phyloP scores from a whole-genome alignment of 177 flowering plant species.

The Vitis hybrid region DNA sequence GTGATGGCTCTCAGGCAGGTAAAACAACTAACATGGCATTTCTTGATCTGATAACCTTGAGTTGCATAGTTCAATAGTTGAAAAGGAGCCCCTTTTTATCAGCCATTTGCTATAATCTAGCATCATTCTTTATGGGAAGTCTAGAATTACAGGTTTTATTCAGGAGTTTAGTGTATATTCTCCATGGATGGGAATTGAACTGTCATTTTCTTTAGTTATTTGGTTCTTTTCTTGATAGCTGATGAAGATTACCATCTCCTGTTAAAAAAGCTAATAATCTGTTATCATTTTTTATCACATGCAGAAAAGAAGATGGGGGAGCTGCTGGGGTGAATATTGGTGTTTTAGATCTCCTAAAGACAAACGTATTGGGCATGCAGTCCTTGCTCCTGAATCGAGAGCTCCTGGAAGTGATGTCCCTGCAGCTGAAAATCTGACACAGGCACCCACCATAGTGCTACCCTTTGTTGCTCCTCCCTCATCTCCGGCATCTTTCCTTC shows the following conservation, averaged over 20 bases:
- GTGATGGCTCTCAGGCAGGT: neutral
- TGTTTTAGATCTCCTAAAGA: constrained; percentile 76
- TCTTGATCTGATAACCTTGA: neutral
- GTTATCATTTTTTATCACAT: constrained; percentile 8
- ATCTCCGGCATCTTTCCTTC: constrained; percentile 94
- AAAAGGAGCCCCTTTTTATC: neutral
- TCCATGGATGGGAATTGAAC: neutral
- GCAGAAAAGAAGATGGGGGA: constrained; percentile 90
- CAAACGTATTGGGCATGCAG: constrained; percentile 78
- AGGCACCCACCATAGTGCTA: constrained; percentile 39
- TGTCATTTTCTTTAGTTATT: neutral
- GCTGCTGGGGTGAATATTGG: constrained; percentile 74
- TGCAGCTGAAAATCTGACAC: constrained; percentile 36
- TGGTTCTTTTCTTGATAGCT: neutral
- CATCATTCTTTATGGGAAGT: neutral
- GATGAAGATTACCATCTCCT: neutral
- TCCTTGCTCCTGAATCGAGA: constrained; percentile 61
- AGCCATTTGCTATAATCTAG: neutral
- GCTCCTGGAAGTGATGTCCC: constrained; percentile 33
- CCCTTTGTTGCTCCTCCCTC: constrained; percentile 97
- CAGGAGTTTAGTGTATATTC: neutral
- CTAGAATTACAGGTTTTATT: neutral
- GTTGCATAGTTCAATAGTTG: neutral
- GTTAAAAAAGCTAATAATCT: neutral
- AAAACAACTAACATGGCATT: neutral